Evolutionary conservation across 176 grass and related monocot genomes (phyloP).

Genomic region (Rhipidocladum racemiflorum): DNA sequence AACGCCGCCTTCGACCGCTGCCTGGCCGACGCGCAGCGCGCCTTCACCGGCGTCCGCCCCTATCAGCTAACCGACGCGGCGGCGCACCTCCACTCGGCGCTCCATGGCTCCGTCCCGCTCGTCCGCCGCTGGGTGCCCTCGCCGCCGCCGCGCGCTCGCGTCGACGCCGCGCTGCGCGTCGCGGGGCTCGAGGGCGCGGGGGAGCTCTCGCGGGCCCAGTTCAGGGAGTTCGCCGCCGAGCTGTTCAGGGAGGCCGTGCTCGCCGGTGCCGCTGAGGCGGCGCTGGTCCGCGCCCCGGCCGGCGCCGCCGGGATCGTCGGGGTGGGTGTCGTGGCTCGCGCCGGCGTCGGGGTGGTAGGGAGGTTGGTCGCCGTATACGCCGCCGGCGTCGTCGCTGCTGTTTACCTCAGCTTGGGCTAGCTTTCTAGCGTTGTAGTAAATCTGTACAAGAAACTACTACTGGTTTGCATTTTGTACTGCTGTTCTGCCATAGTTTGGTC

Average conservation of each 20-base stretch:
- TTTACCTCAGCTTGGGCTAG: constrained; percentile 70
- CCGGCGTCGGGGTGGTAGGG: constrained; percentile 35
- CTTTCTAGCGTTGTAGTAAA: not conserved
- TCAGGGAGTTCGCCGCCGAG: constrained; percentile 46
- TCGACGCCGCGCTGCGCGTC: constrained; percentile 46
- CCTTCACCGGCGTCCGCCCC: constrained; percentile 48
- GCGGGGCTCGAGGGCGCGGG: not conserved
- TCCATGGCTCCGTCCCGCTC: constrained; percentile 35
- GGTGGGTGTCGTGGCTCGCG: constrained; percentile 37
- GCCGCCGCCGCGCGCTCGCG: constrained; percentile 36
- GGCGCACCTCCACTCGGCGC: constrained; percentile 40
- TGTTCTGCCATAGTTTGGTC: not conserved
- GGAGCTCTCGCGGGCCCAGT: constrained; percentile 33
- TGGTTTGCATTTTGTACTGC: not conserved
- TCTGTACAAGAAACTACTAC: not conserved
- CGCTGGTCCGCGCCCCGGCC: constrained; percentile 35
- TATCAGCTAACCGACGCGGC: constrained; percentile 67
- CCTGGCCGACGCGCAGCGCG: constrained; percentile 42
- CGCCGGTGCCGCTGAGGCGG: constrained; percentile 42
- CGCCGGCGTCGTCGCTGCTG: constrained; percentile 49
- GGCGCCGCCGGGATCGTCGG: constrained; percentile 56
- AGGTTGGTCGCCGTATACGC: constrained; percentile 57
- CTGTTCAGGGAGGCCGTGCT: constrained; percentile 60
- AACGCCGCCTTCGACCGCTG: constrained; percentile 53
- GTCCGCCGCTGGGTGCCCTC: constrained; percentile 48